These are phyloP conservation scores for Botrytis hyacinthi DNA, from an alignment of 2,329 filamentous ascomycete species.

Conservation along the genomic window DNA sequence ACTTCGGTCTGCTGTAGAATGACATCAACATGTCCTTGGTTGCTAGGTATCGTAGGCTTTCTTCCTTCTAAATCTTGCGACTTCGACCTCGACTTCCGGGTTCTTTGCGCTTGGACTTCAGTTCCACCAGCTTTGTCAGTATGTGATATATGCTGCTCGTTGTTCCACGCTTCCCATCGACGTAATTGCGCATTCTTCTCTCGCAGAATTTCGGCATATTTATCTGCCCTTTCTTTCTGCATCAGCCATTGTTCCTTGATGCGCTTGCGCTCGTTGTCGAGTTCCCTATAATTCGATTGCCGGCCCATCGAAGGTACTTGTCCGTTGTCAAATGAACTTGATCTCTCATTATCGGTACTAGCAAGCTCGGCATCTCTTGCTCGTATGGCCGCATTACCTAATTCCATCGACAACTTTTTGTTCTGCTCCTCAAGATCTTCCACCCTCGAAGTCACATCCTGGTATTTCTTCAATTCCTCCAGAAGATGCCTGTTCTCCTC, in stretches of 20 bases:
- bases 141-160: not conserved
- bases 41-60: not conserved
- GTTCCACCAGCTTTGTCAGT: not conserved
- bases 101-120: conserved; percentile 2
- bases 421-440: conserved; percentile 33
- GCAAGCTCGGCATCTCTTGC: conserved; percentile 1
- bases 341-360: conserved; percentile 12
- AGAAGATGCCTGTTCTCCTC: conserved; percentile 26
- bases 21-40: not conserved
- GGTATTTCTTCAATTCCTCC: conserved; percentile 28
- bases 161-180: conserved; percentile 5
- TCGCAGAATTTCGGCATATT: not conserved
- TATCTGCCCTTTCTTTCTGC: conserved; percentile 16
- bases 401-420: conserved; percentile 26
- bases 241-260: conserved; percentile 16
- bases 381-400: conserved; percentile 24
- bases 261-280: conserved; percentile 5
- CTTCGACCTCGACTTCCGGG: not conserved
- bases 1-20: not conserved
- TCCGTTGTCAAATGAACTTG: not conserved
- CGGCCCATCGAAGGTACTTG: not conserved
- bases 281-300: not conserved
- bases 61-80: conserved; percentile 2
- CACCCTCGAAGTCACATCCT: conserved; percentile 21
- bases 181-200: conserved; percentile 1